Base-by-base conservation (phyloP, 768 basidiomycete genomes). In the Hygrophoropsis aurantiaca region DNA sequence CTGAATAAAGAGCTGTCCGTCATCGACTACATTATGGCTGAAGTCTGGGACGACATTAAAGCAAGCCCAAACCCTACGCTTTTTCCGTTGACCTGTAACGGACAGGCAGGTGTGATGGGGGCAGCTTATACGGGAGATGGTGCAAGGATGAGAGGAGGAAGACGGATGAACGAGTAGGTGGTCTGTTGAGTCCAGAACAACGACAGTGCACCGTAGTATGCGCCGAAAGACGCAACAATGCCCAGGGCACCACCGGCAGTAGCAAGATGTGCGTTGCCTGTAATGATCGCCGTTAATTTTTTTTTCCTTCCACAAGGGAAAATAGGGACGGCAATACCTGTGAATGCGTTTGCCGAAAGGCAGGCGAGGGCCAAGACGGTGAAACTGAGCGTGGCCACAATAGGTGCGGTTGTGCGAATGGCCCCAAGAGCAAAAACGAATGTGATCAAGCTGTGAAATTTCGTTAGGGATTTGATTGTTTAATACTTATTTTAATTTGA, bases 151-250 rank as follows among this genome's bases (percentile, higher is more conserved):
- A 62, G 10, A 32, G 51, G 58, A 3, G 61, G 61, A 9, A 62
- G 47, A 15, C 52, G 63, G 20, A 65, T 62, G 38, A 57, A 59
- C 11, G 57, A 62, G 25, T 13, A 47, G 1, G 61, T 63, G 8
- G 63, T 59, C 23, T 61, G 55, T 41, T 65, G 57, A 5, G 61
- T 65, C 63, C 63, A 62, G 40, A 62, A 58, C 44, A 49, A 40
- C 11, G 62, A 56, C 26, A 62, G 5, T 15, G 60, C 48, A 3
- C 53, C 60, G 13, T 65, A 62, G 61, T 60, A 65, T 44, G 61
- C 58, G 9, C 63, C 61, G 9, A 57, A 62, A 8, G 61, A 44
- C 10, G 63, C 61, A 21, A 63, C 19, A 36, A 65, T 13, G 40
- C 60, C 60, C 18, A 65, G 40, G 10, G 44, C 50, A 43, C 63